Evolutionary conservation across 1,284 basidiomycete genomes (phyloP), one percentile per base, ranked within the genome.

Genomic region (Cystobasidiaceae sp.): DNA sequence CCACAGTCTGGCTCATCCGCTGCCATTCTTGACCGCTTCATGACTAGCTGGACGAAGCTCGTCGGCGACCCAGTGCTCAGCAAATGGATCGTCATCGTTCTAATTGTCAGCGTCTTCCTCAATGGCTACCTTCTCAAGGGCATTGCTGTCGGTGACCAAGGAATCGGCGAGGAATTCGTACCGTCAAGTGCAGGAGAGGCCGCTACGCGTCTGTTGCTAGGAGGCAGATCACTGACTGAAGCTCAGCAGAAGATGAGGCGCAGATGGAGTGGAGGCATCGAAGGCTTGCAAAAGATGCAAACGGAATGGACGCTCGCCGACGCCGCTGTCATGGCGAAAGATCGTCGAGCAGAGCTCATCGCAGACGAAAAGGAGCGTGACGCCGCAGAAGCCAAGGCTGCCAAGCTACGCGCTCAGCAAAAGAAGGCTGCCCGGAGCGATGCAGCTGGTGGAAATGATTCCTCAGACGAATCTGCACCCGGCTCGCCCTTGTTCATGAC

Each of bases 21-120:
- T 71, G 77, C 79, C 19, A 78, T 80, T 41, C 80, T 96, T 68
- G 92, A 96, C 70, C 82, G 85, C 68, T 92, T 96, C 80, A 90
- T 97, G 88, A 85, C 85, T 41, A 83, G 85, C n/a, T 97, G 93
- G 94, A 91, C 90, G 7, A 81, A 82, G n/a, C 85, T 97, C 69
- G 92, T 97, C 58, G 92, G 92, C 32, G 94, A 98, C 75, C 94
- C 94, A 0, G 85, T 97, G 60, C 80, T 98, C 71, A 88, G 86
- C 74, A 98, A 98, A 80, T 96, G 91, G 90, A 94, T 98, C 73
- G 89, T 97, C 60, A 81, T 93, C 58, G 82, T 89, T 17, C 84
- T 99, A 32, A 87, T 86, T 2, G 83, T 94, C 70, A 91, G 88
- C 69, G 87, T 98, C 69, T 85, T 88, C 68, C 81, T 99, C 69